Conservation (phyloP, 106 monocot genomes). For the Amphibolis antarctica region DNA sequence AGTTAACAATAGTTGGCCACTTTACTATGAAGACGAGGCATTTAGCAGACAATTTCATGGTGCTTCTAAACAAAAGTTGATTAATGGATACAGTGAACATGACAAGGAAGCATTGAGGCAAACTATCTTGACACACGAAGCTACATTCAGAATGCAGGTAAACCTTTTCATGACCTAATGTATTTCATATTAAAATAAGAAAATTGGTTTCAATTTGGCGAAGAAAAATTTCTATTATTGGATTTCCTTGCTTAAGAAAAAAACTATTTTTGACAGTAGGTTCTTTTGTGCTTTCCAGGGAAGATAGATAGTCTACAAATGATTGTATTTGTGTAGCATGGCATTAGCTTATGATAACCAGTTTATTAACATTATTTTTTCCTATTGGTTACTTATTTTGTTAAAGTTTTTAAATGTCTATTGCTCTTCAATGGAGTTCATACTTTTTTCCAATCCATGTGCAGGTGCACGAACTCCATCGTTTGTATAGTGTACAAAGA, state of each 20-base stretch:
- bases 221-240: too few relatives aligned
- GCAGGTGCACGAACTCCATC: conserved; percentile 36
- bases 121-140: conserved; percentile 80
- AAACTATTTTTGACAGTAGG: not conserved
- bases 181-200: too few relatives aligned
- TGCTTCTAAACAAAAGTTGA: conserved; percentile 7
- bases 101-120: conserved; percentile 61
- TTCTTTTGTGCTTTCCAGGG: too few relatives aligned
- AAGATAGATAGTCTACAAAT: too few relatives aligned
- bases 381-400: too few relatives aligned
- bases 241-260: too few relatives aligned
- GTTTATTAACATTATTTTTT: too few relatives aligned
- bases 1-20: conserved; percentile 24
- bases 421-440: not conserved
- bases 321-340: too few relatives aligned
- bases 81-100: conserved; percentile 30
- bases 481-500: conserved; percentile 51
- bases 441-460: not conserved
- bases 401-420: too few relatives aligned
- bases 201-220: too few relatives aligned
- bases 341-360: too few relatives aligned
- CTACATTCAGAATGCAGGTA: conserved; percentile 84
- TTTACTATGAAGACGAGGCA: conserved; percentile 24
- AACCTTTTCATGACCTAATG: not conserved
- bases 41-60: conserved; percentile 13